These are phyloP conservation scores for Neonectria hederae DNA, from an alignment of 2,329 filamentous ascomycete species.

Conservation along the genomic window DNA sequence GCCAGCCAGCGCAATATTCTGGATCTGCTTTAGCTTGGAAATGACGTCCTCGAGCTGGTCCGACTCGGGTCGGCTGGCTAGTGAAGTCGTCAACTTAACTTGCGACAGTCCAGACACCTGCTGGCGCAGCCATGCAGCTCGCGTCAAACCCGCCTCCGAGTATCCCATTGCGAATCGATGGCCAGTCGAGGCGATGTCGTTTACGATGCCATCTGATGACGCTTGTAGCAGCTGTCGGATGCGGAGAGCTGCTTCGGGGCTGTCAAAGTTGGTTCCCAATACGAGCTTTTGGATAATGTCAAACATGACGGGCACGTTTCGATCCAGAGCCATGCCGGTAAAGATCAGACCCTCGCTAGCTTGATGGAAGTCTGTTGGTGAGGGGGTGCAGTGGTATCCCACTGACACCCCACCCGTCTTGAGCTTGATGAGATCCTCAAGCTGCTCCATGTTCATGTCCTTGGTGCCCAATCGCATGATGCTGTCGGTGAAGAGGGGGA, in stretches of 20 bases:
- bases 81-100: conserved; percentile 81
- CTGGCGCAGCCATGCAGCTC: conserved; percentile 77
- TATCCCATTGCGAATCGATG: conserved; percentile 87
- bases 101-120: conserved; percentile 92
- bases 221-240: conserved; percentile 88
- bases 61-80: conserved; percentile 76
- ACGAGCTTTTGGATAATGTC: conserved; percentile 83
- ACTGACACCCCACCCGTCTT: conserved; percentile 93
- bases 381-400: conserved; percentile 83
- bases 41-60: conserved; percentile 81
- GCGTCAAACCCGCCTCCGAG: conserved; percentile 81
- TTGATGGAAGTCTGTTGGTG: conserved; percentile 74
- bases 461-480: conserved; percentile 94
- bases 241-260: conserved; percentile 80
- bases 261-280: conserved; percentile 89
- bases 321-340: conserved; percentile 86
- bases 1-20: conserved; percentile 77
- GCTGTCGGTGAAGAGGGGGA: conserved; percentile 90
- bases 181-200: conserved; percentile 89
- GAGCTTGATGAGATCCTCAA: conserved; percentile 95
- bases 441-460: conserved; percentile 88
- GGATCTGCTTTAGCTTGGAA: conserved; percentile 84
- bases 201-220: conserved; percentile 88
- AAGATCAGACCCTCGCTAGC: conserved; percentile 86
- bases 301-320: conserved; percentile 91